Evolutionary conservation across 345 rosid species (phyloP), one percentile per base, ranked within the genome.

Genomic region (Rhizophora mangle): DNA sequence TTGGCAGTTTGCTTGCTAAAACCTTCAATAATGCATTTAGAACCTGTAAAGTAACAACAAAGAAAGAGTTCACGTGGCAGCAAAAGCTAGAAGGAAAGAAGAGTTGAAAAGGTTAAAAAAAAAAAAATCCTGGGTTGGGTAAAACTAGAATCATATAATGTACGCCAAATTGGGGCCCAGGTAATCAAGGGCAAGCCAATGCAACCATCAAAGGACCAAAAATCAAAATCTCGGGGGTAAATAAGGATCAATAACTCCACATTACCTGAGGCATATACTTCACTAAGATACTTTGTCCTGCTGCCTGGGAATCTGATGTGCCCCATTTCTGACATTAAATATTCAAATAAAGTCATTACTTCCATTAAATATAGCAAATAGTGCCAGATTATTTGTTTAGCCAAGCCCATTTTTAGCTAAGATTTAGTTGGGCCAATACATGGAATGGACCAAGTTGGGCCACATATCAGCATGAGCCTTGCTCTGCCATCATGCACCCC

Each of bases 1-100:
- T 64, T 57, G 83, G 76, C 54, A 83, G 73, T 55, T 79, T 82
- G 64, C 80, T 74, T 1, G 83, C 75, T 68, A 85, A 70, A 80
- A 79, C 72, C 70, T 74, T 85, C 77, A 85, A 64, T 56, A 86
- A 73, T 53, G 82, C 77, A 78, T 71, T 60, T 15, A 85, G 57
- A 63, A 82, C 75, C 94, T 88, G 82, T 15, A 66, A 70, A 49
- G 47, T 9, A 58, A 56, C 29, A 43, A 26, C 65, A 13, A 55
- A 18, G 24, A 37, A 37, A 36, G 52, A 47, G 47, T 52, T 67
- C 55, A 59, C 32, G 67, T 62, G 69, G 39, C 34, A 64, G 34
- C 30, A 46, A 32, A 46, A 21, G 43, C 37, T 22, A 6, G 1
- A 30, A 16, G 22, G 63, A 29, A 66, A 54, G 58, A n/a, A n/a